phyloP scores from a whole-genome alignment of 1,139 yeast genomes.

The Diutina ranongensis region DNA sequence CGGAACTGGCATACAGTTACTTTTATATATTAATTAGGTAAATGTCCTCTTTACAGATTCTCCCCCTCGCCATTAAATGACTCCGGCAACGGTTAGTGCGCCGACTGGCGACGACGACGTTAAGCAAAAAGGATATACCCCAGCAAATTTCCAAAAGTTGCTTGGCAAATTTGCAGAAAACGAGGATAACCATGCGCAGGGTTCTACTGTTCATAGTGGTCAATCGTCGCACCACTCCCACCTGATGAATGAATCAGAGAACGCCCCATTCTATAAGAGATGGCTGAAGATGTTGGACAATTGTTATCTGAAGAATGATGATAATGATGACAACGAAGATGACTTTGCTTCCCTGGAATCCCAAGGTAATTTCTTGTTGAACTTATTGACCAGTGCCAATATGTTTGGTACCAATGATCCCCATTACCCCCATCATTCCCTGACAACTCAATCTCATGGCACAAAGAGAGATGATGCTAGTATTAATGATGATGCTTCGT shows the following conservation, averaged over 20 bases:
- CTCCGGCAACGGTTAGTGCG: too few relatives aligned
- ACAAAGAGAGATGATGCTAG: not conserved
- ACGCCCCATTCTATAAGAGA: not conserved
- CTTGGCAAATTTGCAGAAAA: not conserved
- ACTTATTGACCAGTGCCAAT: not conserved
- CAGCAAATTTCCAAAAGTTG: not conserved
- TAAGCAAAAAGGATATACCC: not conserved
- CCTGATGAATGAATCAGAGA: not conserved
- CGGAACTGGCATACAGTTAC: too few relatives aligned
- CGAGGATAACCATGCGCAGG: not conserved
- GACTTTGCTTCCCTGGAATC: slow-evolving; percentile 2
- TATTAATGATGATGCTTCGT: not conserved
- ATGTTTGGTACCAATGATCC: not conserved
- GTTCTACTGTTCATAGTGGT: too few relatives aligned
- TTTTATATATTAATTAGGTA: too few relatives aligned
- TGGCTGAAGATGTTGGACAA: not conserved
- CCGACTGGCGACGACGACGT: too few relatives aligned
- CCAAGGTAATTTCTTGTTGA: slow-evolving; percentile 4
- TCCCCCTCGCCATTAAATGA: too few relatives aligned
- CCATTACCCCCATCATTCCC: not conserved
- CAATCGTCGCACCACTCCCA: not conserved
- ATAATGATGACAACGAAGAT: not conserved
- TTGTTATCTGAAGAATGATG: not conserved
- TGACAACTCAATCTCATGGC: not conserved
- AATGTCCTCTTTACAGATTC: too few relatives aligned